phyloP scores from a whole-genome alignment of 2,329 filamentous ascomycete genomes.

The Alternaria triticina region DNA sequence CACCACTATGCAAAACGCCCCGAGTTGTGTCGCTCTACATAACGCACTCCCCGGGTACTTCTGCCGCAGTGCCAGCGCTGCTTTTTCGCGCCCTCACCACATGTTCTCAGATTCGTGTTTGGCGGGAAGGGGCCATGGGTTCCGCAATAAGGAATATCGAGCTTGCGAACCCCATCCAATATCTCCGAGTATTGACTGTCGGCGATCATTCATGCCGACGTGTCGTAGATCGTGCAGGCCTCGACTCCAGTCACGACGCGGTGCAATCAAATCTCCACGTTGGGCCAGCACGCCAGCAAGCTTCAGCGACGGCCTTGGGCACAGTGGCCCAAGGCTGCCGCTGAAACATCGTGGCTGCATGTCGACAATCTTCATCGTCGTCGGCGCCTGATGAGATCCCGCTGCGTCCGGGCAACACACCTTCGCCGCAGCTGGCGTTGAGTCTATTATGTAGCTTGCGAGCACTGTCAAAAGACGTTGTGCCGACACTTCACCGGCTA shows the following conservation, averaged over 20 bases:
- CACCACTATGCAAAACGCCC: slow-evolving; percentile 2
- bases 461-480: slow-evolving; percentile 15
- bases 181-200: slow-evolving; percentile 2
- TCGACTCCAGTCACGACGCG: slow-evolving; percentile 4
- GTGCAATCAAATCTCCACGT: slow-evolving; percentile 7
- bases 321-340: neutral
- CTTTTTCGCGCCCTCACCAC: neutral
- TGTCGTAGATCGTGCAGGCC: slow-evolving; percentile 9
- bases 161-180: neutral
- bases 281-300: neutral
- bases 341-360: neutral
- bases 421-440: slow-evolving; percentile 2
- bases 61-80: neutral
- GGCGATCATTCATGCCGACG: slow-evolving; percentile 4
- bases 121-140: slow-evolving; percentile 4
- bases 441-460: slow-evolving; percentile 1
- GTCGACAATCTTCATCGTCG: neutral
- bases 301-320: neutral
- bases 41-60: neutral
- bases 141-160: slow-evolving; percentile 2
- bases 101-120: neutral
- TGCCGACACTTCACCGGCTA: slow-evolving; percentile 11
- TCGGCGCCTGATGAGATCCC: neutral
- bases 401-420: neutral
- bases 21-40: neutral